Evolutionary conservation across 495 filamentous ascomycete genomes (phyloP).

Genomic region (Evernia prunastri): DNA sequence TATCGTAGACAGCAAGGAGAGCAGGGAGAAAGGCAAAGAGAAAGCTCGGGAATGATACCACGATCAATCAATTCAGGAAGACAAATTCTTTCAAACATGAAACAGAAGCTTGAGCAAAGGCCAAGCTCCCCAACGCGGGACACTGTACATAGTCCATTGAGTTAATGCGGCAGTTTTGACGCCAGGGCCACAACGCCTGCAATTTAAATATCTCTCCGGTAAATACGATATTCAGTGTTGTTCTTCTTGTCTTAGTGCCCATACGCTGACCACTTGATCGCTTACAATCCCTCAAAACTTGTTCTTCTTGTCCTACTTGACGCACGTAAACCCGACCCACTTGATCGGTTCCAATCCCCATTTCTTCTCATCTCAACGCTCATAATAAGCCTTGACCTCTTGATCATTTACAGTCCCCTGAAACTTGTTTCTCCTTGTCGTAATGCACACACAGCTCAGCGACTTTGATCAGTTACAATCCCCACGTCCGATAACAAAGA

Average conservation of each 20-base stretch:
- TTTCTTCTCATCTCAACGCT: background rate
- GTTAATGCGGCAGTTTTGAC: background rate
- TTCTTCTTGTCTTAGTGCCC: background rate
- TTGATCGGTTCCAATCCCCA: too few relatives aligned
- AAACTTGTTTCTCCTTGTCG: background rate
- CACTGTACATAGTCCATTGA: background rate
- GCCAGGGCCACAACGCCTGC: background rate
- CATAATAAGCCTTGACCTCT: background rate
- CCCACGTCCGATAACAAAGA: too few relatives aligned
- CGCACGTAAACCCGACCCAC: too few relatives aligned
- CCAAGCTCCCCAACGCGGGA: background rate
- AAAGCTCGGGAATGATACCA: constrained; percentile 1
- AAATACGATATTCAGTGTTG: background rate
- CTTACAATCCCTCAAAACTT: too few relatives aligned
- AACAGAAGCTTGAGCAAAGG: background rate
- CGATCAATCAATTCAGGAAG: background rate
- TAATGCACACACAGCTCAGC: too few relatives aligned
- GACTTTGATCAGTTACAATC: too few relatives aligned
- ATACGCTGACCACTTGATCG: background rate
- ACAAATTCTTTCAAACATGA: too few relatives aligned
- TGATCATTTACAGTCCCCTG: background rate
- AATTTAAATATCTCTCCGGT: background rate
- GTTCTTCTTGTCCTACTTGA: too few relatives aligned
- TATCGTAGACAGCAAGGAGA: constrained; percentile 7
- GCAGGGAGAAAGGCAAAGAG: constrained; percentile 8